These are phyloP conservation scores for Nicotiana undulata DNA, from an alignment of 257 asterid genomes.

Conservation along the genomic window DNA sequence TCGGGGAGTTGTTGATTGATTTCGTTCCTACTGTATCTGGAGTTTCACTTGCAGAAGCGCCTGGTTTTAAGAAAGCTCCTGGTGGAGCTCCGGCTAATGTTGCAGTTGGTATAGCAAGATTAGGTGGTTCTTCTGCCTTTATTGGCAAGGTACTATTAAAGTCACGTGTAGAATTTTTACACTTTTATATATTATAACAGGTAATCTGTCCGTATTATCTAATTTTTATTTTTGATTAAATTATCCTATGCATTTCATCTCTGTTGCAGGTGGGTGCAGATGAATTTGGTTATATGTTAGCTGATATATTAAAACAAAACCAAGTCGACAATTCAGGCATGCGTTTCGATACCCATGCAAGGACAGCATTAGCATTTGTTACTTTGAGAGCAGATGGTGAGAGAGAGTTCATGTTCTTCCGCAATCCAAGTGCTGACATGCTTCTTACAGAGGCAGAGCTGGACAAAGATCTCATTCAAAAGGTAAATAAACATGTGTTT, in stretches of 20 bases:
- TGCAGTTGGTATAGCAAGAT: slow-evolving; percentile 67
- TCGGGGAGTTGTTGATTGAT: slow-evolving; percentile 91
- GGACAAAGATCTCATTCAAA: slow-evolving; percentile 24
- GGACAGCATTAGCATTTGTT: slow-evolving; percentile 32
- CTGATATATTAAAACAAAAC: slow-evolving; percentile 23
- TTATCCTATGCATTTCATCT: slow-evolving; percentile 10
- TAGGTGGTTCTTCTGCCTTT: slow-evolving; percentile 86
- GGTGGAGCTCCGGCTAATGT: slow-evolving; percentile 98
- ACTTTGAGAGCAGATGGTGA: slow-evolving; percentile 29
- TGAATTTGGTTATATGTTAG: slow-evolving; percentile 31
- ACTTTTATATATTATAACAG: too few species aligned
- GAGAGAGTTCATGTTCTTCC: slow-evolving; percentile 44
- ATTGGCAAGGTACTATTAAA: slow-evolving; percentile 58
- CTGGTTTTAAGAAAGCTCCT: slow-evolving; percentile 75
- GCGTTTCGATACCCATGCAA: slow-evolving; percentile 22
- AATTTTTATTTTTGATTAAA: too few species aligned
- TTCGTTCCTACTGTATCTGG: slow-evolving; percentile 80
- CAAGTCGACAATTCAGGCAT: slow-evolving; percentile 24
- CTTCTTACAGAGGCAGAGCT: slow-evolving; percentile 31
- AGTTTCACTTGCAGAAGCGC: slow-evolving; percentile 91
- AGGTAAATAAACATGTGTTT: slow-evolving; percentile 3
- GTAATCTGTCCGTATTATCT: too few species aligned
- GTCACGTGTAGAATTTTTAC: too few species aligned
- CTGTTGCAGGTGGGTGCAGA: slow-evolving; percentile 25
- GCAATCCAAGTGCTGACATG: slow-evolving; percentile 44